Conservation (phyloP, 73 alveolate genomes). For the Paramecium caudatum region DNA sequence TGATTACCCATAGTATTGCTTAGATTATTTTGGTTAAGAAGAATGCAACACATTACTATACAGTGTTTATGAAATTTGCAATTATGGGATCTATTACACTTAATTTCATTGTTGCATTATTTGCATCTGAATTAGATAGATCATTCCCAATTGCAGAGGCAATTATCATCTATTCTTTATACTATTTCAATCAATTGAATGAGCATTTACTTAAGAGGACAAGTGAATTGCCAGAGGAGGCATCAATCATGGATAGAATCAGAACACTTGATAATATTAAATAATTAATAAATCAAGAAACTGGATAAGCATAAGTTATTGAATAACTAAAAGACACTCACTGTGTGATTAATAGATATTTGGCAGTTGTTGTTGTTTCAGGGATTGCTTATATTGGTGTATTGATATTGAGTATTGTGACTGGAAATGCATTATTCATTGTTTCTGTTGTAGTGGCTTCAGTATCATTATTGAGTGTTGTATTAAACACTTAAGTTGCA, state of each 20-base stretch:
- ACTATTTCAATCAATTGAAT: background rate
- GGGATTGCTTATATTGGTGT: background rate
- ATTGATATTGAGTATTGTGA: background rate
- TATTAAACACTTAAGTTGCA: conserved; percentile 15
- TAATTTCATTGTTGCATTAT: conserved; percentile 1
- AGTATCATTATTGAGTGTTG: background rate
- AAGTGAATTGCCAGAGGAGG: background rate
- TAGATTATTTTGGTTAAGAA: background rate
- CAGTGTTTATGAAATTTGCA: conserved; percentile 27
- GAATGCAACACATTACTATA: background rate
- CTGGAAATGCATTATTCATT: background rate
- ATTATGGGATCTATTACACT: conserved; percentile 15
- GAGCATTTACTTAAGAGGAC: background rate
- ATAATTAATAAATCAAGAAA: background rate
- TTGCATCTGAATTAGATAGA: conserved; percentile 7
- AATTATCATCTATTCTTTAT: background rate
- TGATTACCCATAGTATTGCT: background rate
- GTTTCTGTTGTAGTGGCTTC: background rate
- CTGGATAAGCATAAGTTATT: background rate
- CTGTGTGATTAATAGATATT: background rate
- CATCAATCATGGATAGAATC: background rate
- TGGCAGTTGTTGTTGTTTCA: background rate
- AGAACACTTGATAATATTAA: background rate
- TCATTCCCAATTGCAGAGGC: conserved; percentile 33
- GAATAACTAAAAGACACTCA: background rate